Base-by-base conservation (phyloP, 169 alveolate genomes). In the Plasmodium berghei region DNA sequence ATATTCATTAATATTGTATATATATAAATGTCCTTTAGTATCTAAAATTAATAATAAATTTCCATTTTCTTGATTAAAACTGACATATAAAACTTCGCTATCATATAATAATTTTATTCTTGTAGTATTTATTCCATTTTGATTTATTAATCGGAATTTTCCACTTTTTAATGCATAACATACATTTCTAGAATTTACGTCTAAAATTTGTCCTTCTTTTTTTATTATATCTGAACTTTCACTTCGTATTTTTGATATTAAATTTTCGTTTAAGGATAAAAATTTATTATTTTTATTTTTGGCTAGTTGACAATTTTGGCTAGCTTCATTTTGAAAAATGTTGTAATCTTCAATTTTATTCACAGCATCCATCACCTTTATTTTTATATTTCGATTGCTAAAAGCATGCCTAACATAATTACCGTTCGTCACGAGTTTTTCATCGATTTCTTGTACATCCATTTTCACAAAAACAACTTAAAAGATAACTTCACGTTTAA, bases 131-230 rank as follows among this genome's bases (percentile, higher is more conserved):
- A 83, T 59, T 0, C 86, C 90, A 67, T 83, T 83, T n/a, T 83
- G 90, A 69, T 83, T 83, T 8, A 83, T 83, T 71, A 83, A 83
- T 48, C 90, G 90, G 10, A 83, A 83, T 61, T 83, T 83, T 24
- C 90, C 90, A 54, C 70, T 58, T 55, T 83, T 83, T 34, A 83
- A 28, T 14, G 90, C 62, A 55, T 83, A 83, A 40, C 90, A 83
- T 5, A 83, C 90, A 67, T 83, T 83, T 9, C 72, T 52, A 40
- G 90, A 83, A 83, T 83, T 83, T 0, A 83, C 85, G 45, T 83
- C 90, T n/a, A 83, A 83, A 3, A 83, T 83, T 28, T 66, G 72
- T 67, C 90, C 90, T 55, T 83, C 83, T 56, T 83, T 83, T 67
- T 83, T 83, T 83, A 83, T 26, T n/a, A 83, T 67, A 5, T 83